Conservation (phyloP, 306 rosid genomes). For the Dalbergia cultrata region DNA sequence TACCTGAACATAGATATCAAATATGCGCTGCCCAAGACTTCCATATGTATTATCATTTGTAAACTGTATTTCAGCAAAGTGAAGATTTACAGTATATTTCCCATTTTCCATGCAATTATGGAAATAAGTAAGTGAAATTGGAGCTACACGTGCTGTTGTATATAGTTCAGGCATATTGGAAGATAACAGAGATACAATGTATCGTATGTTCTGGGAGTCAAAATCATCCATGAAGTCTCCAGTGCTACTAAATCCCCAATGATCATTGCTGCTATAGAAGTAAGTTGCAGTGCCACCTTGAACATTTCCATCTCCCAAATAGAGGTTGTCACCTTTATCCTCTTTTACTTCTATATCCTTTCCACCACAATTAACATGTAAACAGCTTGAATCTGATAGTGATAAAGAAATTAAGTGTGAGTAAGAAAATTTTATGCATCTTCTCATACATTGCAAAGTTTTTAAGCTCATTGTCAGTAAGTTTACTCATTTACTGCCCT, state of each 20-base stretch:
- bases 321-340: conserved; percentile 31
- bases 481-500: too few species aligned
- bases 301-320: conserved; percentile 57
- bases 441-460: too few species aligned
- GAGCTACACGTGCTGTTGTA: conserved; percentile 65
- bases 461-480: too few species aligned
- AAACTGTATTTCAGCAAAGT: conserved; percentile 75
- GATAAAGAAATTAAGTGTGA: conserved; percentile 33
- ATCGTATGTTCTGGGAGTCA: conserved; percentile 51
- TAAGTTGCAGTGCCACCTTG: conserved; percentile 53
- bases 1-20: conserved; percentile 80
- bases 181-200: conserved; percentile 48
- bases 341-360: conserved; percentile 43
- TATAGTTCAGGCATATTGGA: conserved; percentile 60
- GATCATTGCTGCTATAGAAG: conserved; percentile 31
- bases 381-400: conserved; percentile 69
- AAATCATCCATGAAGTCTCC: conserved; percentile 69
- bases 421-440: neutral
- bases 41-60: conserved; percentile 60
- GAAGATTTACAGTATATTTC: conserved; percentile 65
- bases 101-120: conserved; percentile 81
- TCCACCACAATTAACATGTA: conserved; percentile 71
- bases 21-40: conserved; percentile 68
- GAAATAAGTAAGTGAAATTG: conserved; percentile 72
- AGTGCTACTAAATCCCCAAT: conserved; percentile 65